Conservation (phyloP, 495 filamentous ascomycete genomes). For the Cercophora newfieldiana region DNA sequence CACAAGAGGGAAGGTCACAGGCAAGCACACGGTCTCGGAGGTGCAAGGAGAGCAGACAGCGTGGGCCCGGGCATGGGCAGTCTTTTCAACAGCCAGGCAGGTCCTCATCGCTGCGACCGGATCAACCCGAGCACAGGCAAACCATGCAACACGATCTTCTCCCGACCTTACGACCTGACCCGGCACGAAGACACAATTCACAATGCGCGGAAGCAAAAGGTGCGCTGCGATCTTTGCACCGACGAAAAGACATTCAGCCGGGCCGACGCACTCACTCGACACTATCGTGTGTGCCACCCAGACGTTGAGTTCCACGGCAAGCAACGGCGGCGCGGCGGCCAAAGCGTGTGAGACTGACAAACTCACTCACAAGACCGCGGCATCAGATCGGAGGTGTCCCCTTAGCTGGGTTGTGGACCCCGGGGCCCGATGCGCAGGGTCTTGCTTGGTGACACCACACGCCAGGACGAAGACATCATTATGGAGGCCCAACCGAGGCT, state of each 20-base stretch:
- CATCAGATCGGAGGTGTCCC: neutral
- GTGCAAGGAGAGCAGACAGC: conserved; percentile 23
- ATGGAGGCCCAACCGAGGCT: neutral
- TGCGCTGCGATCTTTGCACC: conserved; percentile 89
- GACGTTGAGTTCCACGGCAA: conserved; percentile 3
- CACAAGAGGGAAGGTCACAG: conserved; percentile 95
- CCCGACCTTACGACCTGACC: conserved; percentile 93
- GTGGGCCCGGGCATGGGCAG: conserved; percentile 22
- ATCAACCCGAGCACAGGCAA: conserved; percentile 96
- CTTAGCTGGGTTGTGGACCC: neutral
- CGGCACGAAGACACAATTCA: conserved; percentile 98
- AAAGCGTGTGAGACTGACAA: neutral
- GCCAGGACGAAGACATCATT: neutral
- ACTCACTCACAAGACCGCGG: neutral
- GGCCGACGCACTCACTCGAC: conserved; percentile 88
- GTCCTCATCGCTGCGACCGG: conserved; percentile 59
- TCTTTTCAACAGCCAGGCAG: conserved; percentile 35
- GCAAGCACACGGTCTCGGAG: conserved; percentile 50
- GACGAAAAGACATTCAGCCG: conserved; percentile 96
- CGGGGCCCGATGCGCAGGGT: neutral
- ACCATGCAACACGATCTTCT: conserved; percentile 95
- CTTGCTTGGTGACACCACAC: neutral
- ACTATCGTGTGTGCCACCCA: conserved; percentile 63
- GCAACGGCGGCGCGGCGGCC: neutral
- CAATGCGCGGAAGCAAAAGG: conserved; percentile 91